These are phyloP conservation scores for Ettlia oleoabundans DNA, from an alignment of 139 green algal species.

Conservation along the genomic window DNA sequence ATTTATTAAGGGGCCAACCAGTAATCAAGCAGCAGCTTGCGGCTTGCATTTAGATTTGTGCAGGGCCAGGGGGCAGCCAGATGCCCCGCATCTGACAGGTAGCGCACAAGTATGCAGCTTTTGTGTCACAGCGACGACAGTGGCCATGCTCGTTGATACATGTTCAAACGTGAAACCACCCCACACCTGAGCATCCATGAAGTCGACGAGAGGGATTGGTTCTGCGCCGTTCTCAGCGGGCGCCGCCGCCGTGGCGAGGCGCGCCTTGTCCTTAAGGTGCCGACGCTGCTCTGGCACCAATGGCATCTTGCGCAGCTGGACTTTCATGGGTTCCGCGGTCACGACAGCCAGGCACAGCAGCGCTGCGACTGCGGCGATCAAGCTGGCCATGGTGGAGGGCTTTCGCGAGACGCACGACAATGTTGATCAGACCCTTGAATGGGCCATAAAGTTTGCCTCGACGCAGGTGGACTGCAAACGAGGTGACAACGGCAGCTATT, in stretches of 20 bases:
- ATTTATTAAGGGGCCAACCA: too few relatives aligned
- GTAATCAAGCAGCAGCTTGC: too few relatives aligned
- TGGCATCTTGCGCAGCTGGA: constrained; percentile 28
- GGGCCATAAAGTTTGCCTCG: too few relatives aligned
- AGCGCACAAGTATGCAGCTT: too few relatives aligned
- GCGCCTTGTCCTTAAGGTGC: constrained; percentile 11
- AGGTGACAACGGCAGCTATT: too few relatives aligned
- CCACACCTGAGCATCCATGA: constrained; percentile 48
- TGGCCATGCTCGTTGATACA: too few relatives aligned
- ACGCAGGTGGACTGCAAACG: too few relatives aligned
- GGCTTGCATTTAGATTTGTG: too few relatives aligned
- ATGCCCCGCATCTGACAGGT: too few relatives aligned
- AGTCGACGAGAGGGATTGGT: constrained; percentile 45
- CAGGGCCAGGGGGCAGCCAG: too few relatives aligned
- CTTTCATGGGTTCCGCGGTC: not conserved
- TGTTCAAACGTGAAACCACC: not conserved
- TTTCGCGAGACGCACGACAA: not conserved
- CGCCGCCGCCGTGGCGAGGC: not conserved
- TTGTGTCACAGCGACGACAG: too few relatives aligned
- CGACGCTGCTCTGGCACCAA: constrained; percentile 6
- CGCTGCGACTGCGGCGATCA: not conserved
- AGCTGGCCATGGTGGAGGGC: not conserved
- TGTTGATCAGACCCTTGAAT: too few relatives aligned
- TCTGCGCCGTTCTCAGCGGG: not conserved
- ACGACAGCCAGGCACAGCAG: not conserved